Evolutionary conservation across 78 protist genomes (phyloP), one percentile per base, ranked within the genome.

Genomic region (Tieghemostelium lacteum): DNA sequence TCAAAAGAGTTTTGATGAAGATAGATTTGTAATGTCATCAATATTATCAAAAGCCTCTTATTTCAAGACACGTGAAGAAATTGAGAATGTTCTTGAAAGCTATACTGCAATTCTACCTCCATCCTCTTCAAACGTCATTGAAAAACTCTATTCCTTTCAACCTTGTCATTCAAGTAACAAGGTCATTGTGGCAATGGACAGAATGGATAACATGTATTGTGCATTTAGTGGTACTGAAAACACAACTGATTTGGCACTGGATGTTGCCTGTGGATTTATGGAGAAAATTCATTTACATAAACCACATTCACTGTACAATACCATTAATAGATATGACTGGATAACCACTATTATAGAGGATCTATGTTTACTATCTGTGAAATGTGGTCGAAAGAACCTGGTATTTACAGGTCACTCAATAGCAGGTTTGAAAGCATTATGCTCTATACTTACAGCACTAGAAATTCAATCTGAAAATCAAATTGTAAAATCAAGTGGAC

Each of bases 371-470:
- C 31, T 78, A 1, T 54, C 88, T 28, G 26, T 37, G 1, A 39
- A 29, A n/a, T 36, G 19, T 4, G 42, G 45, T 3, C 34, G 40
- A 20, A 42, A 55, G 19, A n/a, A 36, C 10, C 28, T 78, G 12
- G 49, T 78, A n/a, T 78, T 78, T n/a, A 39, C 77, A 1, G 88
- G 88, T 14, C 88, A 78, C 36, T 78, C 88, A 16, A 78, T 78
- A 49, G 88, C 76, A 2, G 75, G 50, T 36, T 54, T 42, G 7
- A 20, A 60, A 34, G 88, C 88, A 39, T 20, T 45, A 20, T 36
- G 40, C 2, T 31, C 88, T 2, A n/a, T 50, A 2, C 10, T 78
- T 4, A 66, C 50, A 10, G 75, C 88, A n/a, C 39, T 78, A 42
- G 55, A 78, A 29, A n/a, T 77, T 5, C 57, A 75, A 34, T 42